Evolutionary conservation across 2,329 filamentous ascomycete species (phyloP).

Genomic region (Cadophora malorum): DNA sequence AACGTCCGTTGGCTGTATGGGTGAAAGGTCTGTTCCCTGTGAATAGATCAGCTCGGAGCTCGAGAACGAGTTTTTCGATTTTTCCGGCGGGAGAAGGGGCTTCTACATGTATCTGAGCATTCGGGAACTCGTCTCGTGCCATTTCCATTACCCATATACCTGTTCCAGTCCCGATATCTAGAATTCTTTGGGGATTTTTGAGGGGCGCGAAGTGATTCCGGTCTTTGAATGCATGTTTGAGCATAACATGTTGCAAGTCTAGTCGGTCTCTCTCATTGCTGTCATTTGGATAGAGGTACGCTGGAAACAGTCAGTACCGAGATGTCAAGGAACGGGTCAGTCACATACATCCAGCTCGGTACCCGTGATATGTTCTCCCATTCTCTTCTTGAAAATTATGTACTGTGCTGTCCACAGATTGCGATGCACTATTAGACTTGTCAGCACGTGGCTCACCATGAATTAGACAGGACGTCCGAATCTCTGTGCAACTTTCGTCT

Average conservation of each 20-base stretch:
- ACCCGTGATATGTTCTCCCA: slow-evolving; percentile 42
- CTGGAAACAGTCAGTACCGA: slow-evolving; percentile 24
- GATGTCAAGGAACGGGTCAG: too few relatives aligned
- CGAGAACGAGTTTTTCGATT: neutral
- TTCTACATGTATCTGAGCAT: slow-evolving; percentile 56
- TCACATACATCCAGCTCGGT: slow-evolving; percentile 30
- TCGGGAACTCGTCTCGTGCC: slow-evolving; percentile 62
- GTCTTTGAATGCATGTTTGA: slow-evolving; percentile 46
- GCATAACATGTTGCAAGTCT: slow-evolving; percentile 56
- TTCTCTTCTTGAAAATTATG: slow-evolving; percentile 40
- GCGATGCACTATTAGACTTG: slow-evolving; percentile 22
- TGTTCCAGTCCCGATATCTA: slow-evolving; percentile 55
- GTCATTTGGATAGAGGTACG: slow-evolving; percentile 53
- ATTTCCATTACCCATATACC: slow-evolving; percentile 69
- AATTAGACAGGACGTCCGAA: slow-evolving; percentile 16
- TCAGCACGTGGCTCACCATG: slow-evolving; percentile 21
- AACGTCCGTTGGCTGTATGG: slow-evolving; percentile 69
- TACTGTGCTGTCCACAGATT: slow-evolving; percentile 27
- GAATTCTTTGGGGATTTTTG: slow-evolving; percentile 43
- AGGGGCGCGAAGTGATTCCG: slow-evolving; percentile 53
- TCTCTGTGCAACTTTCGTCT: slow-evolving; percentile 34
- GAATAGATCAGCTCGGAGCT: neutral
- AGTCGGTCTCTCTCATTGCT: slow-evolving; percentile 56
- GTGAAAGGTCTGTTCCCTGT: slow-evolving; percentile 67
- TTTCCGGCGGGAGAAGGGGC: neutral